phyloP scores from a whole-genome alignment of 2,329 filamentous ascomycete species.

The Beauveria asiatica region DNA sequence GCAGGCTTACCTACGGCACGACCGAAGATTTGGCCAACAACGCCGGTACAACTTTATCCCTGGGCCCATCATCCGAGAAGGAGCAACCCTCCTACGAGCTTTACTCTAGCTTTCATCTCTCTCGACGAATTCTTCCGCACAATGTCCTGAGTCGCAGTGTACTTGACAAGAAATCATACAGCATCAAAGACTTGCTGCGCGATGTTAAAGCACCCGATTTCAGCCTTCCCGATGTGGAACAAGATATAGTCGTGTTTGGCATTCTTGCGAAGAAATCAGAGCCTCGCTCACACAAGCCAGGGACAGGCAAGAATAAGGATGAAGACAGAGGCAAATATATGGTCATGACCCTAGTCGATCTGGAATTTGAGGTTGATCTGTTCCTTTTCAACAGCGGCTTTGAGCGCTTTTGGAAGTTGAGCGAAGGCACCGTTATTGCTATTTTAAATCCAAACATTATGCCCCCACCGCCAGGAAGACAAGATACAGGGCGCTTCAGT shows the following conservation, averaged over 20 bases:
- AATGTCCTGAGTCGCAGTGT: constrained; percentile 70
- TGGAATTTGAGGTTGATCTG: constrained; percentile 84
- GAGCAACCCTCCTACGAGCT: constrained; percentile 60
- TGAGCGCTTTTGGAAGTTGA: constrained; percentile 88
- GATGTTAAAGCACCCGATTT: constrained; percentile 77
- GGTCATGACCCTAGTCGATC: constrained; percentile 77
- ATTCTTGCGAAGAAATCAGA: constrained; percentile 84
- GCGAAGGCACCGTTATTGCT: constrained; percentile 81
- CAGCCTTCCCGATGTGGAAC: constrained; percentile 70
- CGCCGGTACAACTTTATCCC: constrained; percentile 5
- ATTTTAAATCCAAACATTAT: constrained; percentile 88
- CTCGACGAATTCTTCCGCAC: constrained; percentile 75
- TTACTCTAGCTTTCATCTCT: constrained; percentile 78
- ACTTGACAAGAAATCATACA: constrained; percentile 65
- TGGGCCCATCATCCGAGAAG: constrained; percentile 19
- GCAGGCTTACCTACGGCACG: constrained; percentile 10
- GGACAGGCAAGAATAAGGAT: constrained; percentile 33
- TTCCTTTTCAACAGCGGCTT: constrained; percentile 91
- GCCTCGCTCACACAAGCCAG: constrained; percentile 53
- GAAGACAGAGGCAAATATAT: constrained; percentile 77
- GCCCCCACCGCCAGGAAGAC: constrained; percentile 67
- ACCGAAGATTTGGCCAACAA: constrained; percentile 11
- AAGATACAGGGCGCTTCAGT: constrained; percentile 76
- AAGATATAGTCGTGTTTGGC: constrained; percentile 82
- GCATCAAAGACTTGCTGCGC: constrained; percentile 71